Base-by-base conservation (phyloP, 192 early-diverging fungal species). In the Glomus cerebriforme region DNA sequence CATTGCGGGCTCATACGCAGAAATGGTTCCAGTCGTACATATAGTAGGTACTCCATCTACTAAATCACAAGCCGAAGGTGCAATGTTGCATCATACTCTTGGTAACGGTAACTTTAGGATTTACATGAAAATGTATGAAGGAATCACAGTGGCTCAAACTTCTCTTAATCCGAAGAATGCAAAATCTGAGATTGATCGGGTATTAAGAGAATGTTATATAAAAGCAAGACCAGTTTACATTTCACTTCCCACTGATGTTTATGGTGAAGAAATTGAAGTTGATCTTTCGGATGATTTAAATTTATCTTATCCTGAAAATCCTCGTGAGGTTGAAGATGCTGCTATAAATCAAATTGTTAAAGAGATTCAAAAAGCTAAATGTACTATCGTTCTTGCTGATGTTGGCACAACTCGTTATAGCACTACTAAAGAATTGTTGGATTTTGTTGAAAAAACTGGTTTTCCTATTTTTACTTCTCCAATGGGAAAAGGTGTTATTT, bases 31-130 rank as follows among this genome's bases (percentile, higher is more conserved):
- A 0, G 87, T 88, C 19, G 79, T 88, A 24, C 87, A 88, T 79
- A 87, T 88, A 72, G 87, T 87, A 24, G 87, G 87, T 29, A 85
- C 86, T 9, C 87, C 87, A 9, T 80, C 73, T 22, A 87, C 84
- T 26, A 78, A 82, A 60, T 85, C 86, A 59, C 87, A 88, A 75
- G 70, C 83, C 7, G 49, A 80, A 13, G 87, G 87, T 26, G 85
- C 86, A 12, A 71, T 88, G 31, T 67, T 88, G 31, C 87, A 88
- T 69, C 87, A 88, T 37, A 82, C 87, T 24, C 82, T 88, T 13
- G 87, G 87, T n/a, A 88, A 88, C 35, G 87, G 87, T n/a, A 82
- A 88, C 31, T 88, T 84, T 74, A 47, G 67, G 8, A 86, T 88
- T 27, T 88, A 87, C 29, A 32, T 26, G 10, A 75, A 81, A 3